Conservation (phyloP, 176 grass and related monocot species). For the Rhynchospora breviuscula region DNA sequence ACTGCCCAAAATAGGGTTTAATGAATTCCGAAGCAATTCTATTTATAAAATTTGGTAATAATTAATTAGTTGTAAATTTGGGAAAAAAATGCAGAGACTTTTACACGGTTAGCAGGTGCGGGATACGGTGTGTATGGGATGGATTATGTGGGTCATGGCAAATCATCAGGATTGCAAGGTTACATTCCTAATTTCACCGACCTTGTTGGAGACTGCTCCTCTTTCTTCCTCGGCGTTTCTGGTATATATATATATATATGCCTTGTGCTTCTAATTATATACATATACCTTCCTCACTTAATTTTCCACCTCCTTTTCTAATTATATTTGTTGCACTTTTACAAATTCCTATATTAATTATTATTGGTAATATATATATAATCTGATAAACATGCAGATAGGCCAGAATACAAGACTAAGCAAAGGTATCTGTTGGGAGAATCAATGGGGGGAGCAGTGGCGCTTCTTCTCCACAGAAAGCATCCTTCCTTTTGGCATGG, state of each 20-base stretch:
- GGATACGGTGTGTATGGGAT: constrained; percentile 66
- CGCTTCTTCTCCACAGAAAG: constrained; percentile 49
- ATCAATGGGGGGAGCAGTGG: constrained; percentile 84
- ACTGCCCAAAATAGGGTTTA: background rate
- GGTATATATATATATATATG: constrained; percentile 21
- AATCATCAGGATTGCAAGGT: constrained; percentile 64
- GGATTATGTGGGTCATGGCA: constrained; percentile 74
- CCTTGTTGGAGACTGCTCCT: constrained; percentile 43
- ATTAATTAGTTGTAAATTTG: background rate
- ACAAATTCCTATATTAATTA: too few species aligned
- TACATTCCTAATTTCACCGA: constrained; percentile 43
- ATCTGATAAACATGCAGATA: constrained; percentile 8
- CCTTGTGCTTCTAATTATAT: background rate
- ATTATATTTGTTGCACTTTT: too few species aligned
- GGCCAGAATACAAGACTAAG: constrained; percentile 33
- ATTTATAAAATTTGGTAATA: background rate
- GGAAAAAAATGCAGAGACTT: constrained; percentile 30
- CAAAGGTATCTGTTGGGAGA: constrained; percentile 53
- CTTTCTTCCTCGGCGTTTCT: constrained; percentile 35
- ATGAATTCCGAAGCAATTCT: background rate
- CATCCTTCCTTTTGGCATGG: constrained; percentile 50
- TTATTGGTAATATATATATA: too few species aligned
- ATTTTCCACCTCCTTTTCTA: too few species aligned
- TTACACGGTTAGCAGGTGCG: constrained; percentile 39
- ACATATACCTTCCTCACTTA: too few species aligned